phyloP scores from a whole-genome alignment of 352 stramenopile species.

The Globisporangium nunn region DNA sequence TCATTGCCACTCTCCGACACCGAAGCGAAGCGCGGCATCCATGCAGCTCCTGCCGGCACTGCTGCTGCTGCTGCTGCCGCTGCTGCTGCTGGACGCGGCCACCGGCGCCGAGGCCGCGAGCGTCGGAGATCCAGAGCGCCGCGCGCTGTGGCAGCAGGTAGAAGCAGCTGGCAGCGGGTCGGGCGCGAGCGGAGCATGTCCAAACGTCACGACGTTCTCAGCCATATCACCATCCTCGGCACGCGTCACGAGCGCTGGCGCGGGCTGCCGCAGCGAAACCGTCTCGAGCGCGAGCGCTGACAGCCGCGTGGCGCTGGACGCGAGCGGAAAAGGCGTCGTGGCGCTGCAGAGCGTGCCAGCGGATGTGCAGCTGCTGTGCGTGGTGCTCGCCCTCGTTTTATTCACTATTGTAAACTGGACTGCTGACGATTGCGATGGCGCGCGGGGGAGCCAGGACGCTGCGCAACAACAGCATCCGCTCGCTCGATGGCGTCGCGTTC shows the following conservation, averaged over 20 bases:
- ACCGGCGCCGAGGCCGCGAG: background rate
- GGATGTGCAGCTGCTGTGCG: slow-evolving; percentile 13
- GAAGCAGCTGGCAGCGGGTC: slow-evolving; percentile 4
- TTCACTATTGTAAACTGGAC: background rate
- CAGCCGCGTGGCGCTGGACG: slow-evolving; percentile 15
- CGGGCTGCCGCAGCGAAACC: slow-evolving; percentile 17
- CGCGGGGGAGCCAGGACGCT: slow-evolving; percentile 15
- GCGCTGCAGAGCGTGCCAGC: slow-evolving; percentile 25
- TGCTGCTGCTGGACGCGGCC: background rate
- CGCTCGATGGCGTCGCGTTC: slow-evolving; percentile 19
- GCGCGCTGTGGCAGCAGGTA: background rate
- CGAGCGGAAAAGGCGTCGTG: slow-evolving; percentile 19
- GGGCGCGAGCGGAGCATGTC: slow-evolving; percentile 1
- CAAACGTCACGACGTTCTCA: slow-evolving; percentile 11
- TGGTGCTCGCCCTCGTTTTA: background rate
- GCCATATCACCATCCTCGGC: slow-evolving; percentile 1
- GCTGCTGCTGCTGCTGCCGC: background rate
- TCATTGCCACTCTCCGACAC: too few species aligned
- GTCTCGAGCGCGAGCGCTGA: slow-evolving; percentile 13
- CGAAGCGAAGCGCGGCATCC: background rate
- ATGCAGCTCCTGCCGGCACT: too few species aligned
- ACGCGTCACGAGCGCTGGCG: slow-evolving; percentile 10
- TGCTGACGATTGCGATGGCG: too few species aligned
- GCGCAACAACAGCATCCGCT: slow-evolving; percentile 24
- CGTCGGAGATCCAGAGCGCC: slow-evolving; percentile 6